Evolutionary conservation across 106 monocot genomes (phyloP), one percentile per base, ranked within the genome.

Genomic region (Platanthera zijinensis): DNA sequence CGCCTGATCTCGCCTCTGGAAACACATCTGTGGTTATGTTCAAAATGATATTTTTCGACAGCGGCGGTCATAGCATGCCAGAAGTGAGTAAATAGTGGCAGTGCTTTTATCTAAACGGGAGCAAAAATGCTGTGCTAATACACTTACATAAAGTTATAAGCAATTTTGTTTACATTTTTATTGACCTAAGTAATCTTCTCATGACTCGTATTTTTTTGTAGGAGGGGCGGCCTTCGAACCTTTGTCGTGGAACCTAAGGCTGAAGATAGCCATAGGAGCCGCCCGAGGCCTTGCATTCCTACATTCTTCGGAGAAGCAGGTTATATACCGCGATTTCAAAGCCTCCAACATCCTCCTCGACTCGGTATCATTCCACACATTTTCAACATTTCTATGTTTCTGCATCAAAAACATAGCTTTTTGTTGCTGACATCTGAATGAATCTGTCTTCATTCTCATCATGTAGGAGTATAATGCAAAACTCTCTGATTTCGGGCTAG

Each of bases 321-420:
- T 81, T 22, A 81, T 81, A 5, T 81, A 81, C 66, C 75, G 76
- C 15, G 68, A 80, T 69, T 80, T 80, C 74, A 80, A 80, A 52
- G 21, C 80, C 47, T 80, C 80, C 7, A 81, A 81, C 46, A 76
- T 81, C 15, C 81, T 81, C 17, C 71, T 81, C 13, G 81, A 81
- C 48, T 81, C 76, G 57, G 81, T 81, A 57, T 6, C 39, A 10
- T 48, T 76, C 50, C 0, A 48, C 13, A 50, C 51, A 50, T 70
- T 47, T 0, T 53, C 39, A 53, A 53, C 53, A 53, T 53, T 53
- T 53, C 4, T 14, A 53, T 8, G 14, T 53, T 14, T 53, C 39
- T 39, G 39, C 39, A 39, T 39, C 39, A 66, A 11, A 66, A 10
- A 7, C 5, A 1, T 66, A 30, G 25, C 3, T 63, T 25, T 62